These are phyloP conservation scores for Phytophthora boehmeriae DNA, from an alignment of 352 stramenopile species.

Conservation along the genomic window DNA sequence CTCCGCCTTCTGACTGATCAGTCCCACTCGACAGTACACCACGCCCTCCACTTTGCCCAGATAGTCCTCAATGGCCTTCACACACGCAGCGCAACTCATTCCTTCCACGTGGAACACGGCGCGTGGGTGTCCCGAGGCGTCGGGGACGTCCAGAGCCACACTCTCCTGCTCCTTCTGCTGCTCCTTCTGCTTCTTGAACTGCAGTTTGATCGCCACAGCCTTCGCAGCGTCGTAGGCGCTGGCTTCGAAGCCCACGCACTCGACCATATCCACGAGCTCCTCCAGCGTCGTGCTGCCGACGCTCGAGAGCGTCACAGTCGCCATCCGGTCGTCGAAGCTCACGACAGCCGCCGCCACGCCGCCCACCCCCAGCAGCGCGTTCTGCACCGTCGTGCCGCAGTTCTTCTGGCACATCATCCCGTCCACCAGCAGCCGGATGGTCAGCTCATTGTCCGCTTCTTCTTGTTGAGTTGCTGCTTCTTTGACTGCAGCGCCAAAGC, in stretches of 20 bases:
- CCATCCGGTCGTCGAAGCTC: slow-evolving; percentile 73
- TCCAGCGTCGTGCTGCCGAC: slow-evolving; percentile 57
- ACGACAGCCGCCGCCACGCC: slow-evolving; percentile 77
- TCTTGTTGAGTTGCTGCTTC: not conserved
- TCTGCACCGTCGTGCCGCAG: slow-evolving; percentile 91
- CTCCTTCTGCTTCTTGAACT: slow-evolving; percentile 44
- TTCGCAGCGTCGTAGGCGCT: slow-evolving; percentile 59
- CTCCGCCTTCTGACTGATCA: slow-evolving; percentile 89
- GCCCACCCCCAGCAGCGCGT: slow-evolving; percentile 78
- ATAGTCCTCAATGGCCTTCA: slow-evolving; percentile 88
- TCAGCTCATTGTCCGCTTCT: slow-evolving; percentile 29
- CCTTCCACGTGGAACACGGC: slow-evolving; percentile 86
- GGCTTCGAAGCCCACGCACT: slow-evolving; percentile 74
- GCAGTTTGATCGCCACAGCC: slow-evolving; percentile 56
- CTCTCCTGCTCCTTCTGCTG: slow-evolving; percentile 31
- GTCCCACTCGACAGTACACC: slow-evolving; percentile 76
- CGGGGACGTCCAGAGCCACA: slow-evolving; percentile 37
- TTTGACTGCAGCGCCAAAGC: slow-evolving; percentile 73
- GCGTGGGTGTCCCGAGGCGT: slow-evolving; percentile 51
- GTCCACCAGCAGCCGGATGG: slow-evolving; percentile 82
- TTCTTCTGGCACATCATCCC: slow-evolving; percentile 97
- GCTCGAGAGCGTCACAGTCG: slow-evolving; percentile 56
- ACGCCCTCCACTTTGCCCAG: slow-evolving; percentile 67
- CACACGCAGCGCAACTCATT: slow-evolving; percentile 88
- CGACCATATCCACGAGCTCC: slow-evolving; percentile 77